These are phyloP conservation scores for Castanopsis chinensis DNA, from an alignment of 306 rosid genomes.

Conservation along the genomic window DNA sequence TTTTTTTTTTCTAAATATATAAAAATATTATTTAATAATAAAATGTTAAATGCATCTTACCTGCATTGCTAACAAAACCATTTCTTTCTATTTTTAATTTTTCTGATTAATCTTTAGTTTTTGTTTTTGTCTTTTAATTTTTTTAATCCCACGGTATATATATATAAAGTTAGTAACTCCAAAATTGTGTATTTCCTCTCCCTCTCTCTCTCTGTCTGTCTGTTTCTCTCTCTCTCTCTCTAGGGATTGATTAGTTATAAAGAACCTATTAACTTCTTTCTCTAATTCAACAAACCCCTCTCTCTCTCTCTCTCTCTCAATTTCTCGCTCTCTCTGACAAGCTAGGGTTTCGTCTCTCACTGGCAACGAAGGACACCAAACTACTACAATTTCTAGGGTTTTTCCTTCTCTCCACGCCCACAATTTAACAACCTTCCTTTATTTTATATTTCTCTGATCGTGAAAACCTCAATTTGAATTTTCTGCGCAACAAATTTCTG, in stretches of 20 bases:
- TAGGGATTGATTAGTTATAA: conserved; percentile 24
- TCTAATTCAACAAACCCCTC: conserved; percentile 25
- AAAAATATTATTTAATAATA: no score
- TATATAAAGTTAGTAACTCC: background rate
- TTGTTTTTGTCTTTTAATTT: background rate
- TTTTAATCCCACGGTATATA: background rate
- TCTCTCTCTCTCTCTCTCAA: background rate
- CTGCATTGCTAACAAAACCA: no score
- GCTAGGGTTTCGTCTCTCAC: conserved; percentile 58
- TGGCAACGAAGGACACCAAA: conserved; percentile 8
- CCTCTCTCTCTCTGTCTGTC: background rate
- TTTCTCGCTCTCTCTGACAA: conserved; percentile 20
- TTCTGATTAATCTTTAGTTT: background rate
- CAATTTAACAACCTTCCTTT: background rate
- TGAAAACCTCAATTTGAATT: conserved; percentile 12
- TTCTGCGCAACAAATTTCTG: background rate
- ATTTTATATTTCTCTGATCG: conserved; percentile 20
- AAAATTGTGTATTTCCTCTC: conserved; percentile 20
- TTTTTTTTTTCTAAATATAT: no score
- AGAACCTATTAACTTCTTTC: conserved; percentile 19
- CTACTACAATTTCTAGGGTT: conserved; percentile 29
- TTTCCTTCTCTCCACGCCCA: conserved; percentile 4
- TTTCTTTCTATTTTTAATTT: background rate
- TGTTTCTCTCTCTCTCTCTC: conserved; percentile 2
- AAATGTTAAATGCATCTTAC: no score